Evolutionary conservation across 2,329 filamentous ascomycete species (phyloP), one percentile per base, ranked within the genome.

Genomic region (Keithomyces neogunnii): DNA sequence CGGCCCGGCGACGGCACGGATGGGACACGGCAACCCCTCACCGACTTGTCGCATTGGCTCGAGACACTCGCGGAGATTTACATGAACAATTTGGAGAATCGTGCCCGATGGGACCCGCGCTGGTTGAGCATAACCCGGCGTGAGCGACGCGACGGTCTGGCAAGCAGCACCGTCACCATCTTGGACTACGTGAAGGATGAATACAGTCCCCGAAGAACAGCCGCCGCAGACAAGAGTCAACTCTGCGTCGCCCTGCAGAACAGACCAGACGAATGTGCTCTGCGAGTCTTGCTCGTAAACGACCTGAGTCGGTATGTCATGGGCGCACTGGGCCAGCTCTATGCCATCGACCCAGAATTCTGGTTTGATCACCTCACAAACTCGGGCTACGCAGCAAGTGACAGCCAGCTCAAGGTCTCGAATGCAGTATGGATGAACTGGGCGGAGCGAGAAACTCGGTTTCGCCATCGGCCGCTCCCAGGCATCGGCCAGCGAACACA

Each of bases 241-340:
- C 51, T 62, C 2, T 59, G 56, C 10, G 40, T 30, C 4, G 31
- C 52, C 0, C 53, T 62, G 5, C 54, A 60, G n/a, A 32, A 30
- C 2, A 56, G 56, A 2, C 56, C 58, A 7, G 43, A 49, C 8
- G 32, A 29, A 8, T 59, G 55, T 2, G 46, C 54, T 5, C 52
- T 61, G 3, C 51, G 62, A 5, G 56, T 63, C 3, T 40, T 64
- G 3, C 48, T 64, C 56, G 59, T 64, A 3, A 60, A 50, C 29
- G 61, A 64, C 48, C 28, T 64, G n/a, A 64, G 62, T n/a, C 61
- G 61, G 8, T 64, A 64, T 32, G 51, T 61, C 26, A 64, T 64
- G 59, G 62, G 62, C 2, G 59, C 58, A 0, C 36, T 64, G 1
- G 62, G 62, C 1, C 62, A 64, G 5, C n/a, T 58, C 2, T 62